Base-by-base conservation (phyloP, 1,284 basidiomycete species). In the Paramarasmius palmivorus region DNA sequence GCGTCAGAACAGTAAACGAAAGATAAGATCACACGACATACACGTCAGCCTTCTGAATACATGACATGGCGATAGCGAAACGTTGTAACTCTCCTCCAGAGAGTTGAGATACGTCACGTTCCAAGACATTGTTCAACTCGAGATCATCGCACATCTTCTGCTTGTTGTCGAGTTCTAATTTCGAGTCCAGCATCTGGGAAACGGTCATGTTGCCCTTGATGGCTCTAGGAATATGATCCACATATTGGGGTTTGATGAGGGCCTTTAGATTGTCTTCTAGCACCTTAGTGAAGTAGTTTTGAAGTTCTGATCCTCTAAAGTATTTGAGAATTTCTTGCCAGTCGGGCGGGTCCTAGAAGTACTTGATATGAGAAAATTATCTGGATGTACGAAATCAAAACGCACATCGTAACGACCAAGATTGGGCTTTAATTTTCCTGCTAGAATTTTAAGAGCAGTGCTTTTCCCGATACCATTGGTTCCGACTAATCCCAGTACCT, bases 401-500 rank as follows among this genome's bases (percentile, higher is more conserved):
- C 88, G 61, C 64, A 93, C 92, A 67, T 95, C 93, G 66, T 93
- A 95, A 60, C 88, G 84, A 14, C 93, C 93, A 51, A 95, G 78
- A 68, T 95, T 95, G 35, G 95, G 95, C 75, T 97, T 97, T 57
- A 95, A 81, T 73, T 97, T 97, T 53, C 95, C 95, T 19, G 94
- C 93, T 38, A 98, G 76, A 58, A 98, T 90, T 75, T 97, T 98
- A 57, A 98, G 78, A 5, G 95, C 95, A 0, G 95, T 98, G 62
- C 92, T 95, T 78, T 98, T 98, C 51, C 95, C 95, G 62, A 98
- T 98, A 88, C 95, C 95, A 75, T 98, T 98, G 1, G 95, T 97
- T 45, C 95, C 95, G 35, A 98, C 95, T 29, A 98, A 82, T 64
- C 95, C 95, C 32, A 98, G 82, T 3, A 98, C 95, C 73, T 98